These are phyloP conservation scores for Camillea tinctor DNA, from an alignment of 2,329 filamentous ascomycete genomes.

Conservation along the genomic window DNA sequence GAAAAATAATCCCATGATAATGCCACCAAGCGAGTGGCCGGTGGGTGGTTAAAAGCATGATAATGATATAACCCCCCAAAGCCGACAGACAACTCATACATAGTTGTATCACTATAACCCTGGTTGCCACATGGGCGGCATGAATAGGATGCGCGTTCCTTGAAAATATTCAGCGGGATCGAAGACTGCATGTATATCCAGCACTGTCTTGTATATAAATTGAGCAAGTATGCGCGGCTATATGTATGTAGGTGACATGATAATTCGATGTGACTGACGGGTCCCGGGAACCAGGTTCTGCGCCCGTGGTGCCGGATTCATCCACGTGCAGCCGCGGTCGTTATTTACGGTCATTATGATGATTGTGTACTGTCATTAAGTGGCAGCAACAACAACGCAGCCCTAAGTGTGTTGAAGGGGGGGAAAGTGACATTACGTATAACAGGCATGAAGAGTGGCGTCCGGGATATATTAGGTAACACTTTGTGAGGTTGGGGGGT, in stretches of 20 bases:
- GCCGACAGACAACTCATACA: neutral
- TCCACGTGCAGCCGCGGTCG: constrained; percentile 24
- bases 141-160: neutral
- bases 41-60: no score
- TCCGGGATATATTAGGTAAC: neutral
- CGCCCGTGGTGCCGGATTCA: constrained; percentile 21
- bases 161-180: neutral
- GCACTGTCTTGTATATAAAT: neutral
- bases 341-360: constrained; percentile 18
- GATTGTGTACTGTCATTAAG: neutral
- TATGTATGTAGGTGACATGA: constrained; percentile 14
- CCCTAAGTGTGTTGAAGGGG: neutral
- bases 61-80: no score
- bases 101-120: neutral
- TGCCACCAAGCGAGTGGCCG: no score
- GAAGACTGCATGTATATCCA: neutral
- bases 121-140: neutral
- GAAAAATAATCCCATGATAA: no score
- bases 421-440: neutral
- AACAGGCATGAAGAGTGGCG: neutral
- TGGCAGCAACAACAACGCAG: constrained; percentile 2
- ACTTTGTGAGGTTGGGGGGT: neutral
- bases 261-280: constrained; percentile 16
- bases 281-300: constrained; percentile 21
- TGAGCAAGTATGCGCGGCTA: neutral